Evolutionary conservation across 2,329 filamentous ascomycete species (phyloP), one percentile per base, ranked within the genome.

Genomic region (Gaeumannomyces tritici): DNA sequence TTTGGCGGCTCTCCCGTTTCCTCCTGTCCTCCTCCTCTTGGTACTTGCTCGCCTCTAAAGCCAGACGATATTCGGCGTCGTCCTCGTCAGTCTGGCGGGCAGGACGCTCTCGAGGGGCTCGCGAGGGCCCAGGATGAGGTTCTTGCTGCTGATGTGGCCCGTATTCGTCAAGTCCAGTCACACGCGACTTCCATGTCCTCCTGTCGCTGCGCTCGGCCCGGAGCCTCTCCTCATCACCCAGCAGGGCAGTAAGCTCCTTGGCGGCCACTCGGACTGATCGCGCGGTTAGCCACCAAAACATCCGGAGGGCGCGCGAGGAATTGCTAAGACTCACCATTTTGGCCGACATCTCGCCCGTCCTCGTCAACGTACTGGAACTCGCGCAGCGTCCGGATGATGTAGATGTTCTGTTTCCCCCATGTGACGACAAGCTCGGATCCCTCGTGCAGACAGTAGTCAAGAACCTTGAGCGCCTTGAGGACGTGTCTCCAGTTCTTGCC

Each of bases 401-500:
- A 99, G 67, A 97, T 88, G 74, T 96, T 98, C 80, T 98, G 96
- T 71, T 93, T 89, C 66, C 93, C 93, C 95, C 95, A 99, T 5
- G 93, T 97, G 60, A 99, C 95, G 42, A 97, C 91, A 66, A 97
- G 80, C 76, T 98, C 95, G 0, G 93, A 97, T 59, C 95, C 95
- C 75, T 99, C 95, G 74, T 99, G 95, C 63, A 99, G 82, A 77
- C 93, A 97, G 77, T 99, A 99, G 76, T 99, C 95, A 63, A 98
- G 83, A 61, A 99, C 95, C 75, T 99, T 99, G 68, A 99, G 81
- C 55, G 95, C 96, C 77, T 99, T 99, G 64, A 99, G 80, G 15
- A 99, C 95, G 74, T 99, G 95, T 70, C 95, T 88, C 95, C 95
- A 99, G 75, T 99, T 99, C 83, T 98, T 99, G 72, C 95, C 95